A percentile compares a stretch with the other conserved stretches of the same genome.
Conservation (phyloP, 2,329 filamentous ascomycete species). For the Neonectria ditissima region DNA sequence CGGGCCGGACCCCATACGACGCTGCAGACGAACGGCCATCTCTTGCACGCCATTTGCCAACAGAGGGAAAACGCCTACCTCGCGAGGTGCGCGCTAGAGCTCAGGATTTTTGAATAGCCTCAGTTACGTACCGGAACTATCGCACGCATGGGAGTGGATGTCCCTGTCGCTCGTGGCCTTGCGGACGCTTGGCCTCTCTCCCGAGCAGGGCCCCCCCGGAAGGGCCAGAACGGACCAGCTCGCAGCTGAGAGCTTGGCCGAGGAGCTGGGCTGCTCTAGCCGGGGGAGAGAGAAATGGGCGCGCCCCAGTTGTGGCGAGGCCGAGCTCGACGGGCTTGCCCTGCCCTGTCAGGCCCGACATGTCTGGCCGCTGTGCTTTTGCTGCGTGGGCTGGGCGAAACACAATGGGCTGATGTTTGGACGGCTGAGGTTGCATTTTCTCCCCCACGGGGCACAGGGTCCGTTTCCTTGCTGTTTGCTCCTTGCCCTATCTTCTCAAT, state of each 20-base stretch:
- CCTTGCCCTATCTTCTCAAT: background rate
- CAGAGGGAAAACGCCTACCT: background rate
- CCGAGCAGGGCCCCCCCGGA: background rate
- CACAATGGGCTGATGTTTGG: slow-evolving; percentile 1
- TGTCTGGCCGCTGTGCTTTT: background rate
- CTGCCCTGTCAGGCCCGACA: background rate
- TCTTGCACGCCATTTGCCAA: background rate
- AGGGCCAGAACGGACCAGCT: background rate
- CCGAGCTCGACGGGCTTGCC: background rate
- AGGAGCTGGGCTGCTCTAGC: background rate
- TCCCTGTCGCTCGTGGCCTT: slow-evolving; percentile 2
- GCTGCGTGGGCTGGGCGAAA: background rate
- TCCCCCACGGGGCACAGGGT: slow-evolving; percentile 5
- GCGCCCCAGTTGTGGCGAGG: background rate
- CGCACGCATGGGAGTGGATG: background rate
- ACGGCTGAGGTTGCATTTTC: background rate
- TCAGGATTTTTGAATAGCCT: background rate
- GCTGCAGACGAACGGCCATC: background rate
- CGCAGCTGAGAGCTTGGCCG: background rate
- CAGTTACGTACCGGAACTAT: background rate
- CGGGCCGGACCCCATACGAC: background rate
- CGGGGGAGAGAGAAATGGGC: background rate
- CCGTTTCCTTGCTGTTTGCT: background rate
- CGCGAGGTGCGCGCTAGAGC: background rate
- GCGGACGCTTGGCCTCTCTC: background rate